phyloP scores from a whole-genome alignment of 805 yeast genomes.

The Hanseniaspora hatyaiensis region DNA sequence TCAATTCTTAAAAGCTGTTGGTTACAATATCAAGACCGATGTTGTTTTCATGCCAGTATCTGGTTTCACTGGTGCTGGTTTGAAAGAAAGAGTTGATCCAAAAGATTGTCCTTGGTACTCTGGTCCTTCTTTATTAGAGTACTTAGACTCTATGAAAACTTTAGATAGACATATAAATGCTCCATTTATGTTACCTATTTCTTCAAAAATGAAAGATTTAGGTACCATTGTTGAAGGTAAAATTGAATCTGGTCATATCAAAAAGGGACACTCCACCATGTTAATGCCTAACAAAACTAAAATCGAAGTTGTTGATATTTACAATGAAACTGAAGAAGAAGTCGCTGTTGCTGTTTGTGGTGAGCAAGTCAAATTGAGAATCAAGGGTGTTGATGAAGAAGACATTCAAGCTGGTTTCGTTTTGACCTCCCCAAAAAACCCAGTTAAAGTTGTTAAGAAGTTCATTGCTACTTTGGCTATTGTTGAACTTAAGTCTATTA shows the following conservation, averaged over 20 bases:
- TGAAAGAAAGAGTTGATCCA: constrained; percentile 69
- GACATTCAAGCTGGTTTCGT: constrained; percentile 88
- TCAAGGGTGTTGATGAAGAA: constrained; percentile 95
- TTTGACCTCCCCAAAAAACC: constrained; percentile 70
- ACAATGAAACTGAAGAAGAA: constrained; percentile 91
- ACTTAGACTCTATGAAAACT: constrained; percentile 68
- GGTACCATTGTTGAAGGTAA: constrained; percentile 98
- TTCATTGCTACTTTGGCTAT: constrained; percentile 96
- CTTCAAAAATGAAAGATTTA: constrained; percentile 89
- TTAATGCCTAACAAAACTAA: constrained; percentile 84
- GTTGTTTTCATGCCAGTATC: constrained; percentile 93
- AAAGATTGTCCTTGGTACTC: constrained; percentile 81
- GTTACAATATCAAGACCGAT: constrained; percentile 74
- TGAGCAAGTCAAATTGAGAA: constrained; percentile 88
- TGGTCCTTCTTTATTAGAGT: constrained; percentile 88
- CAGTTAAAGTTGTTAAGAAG: constrained; percentile 79
- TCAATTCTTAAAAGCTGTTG: constrained; percentile 71
- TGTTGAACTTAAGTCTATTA: constrained; percentile 87
- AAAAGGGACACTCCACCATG: constrained; percentile 60
- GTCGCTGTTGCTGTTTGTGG: constrained; percentile 85
- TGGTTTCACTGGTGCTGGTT: constrained; percentile 93
- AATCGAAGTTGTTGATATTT: constrained; percentile 78
- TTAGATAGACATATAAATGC: constrained; percentile 80
- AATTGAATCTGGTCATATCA: constrained; percentile 88
- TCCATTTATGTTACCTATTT: constrained; percentile 93